Conservation (phyloP, 2,329 filamentous ascomycete genomes). For the Leptographium galeiforme region DNA sequence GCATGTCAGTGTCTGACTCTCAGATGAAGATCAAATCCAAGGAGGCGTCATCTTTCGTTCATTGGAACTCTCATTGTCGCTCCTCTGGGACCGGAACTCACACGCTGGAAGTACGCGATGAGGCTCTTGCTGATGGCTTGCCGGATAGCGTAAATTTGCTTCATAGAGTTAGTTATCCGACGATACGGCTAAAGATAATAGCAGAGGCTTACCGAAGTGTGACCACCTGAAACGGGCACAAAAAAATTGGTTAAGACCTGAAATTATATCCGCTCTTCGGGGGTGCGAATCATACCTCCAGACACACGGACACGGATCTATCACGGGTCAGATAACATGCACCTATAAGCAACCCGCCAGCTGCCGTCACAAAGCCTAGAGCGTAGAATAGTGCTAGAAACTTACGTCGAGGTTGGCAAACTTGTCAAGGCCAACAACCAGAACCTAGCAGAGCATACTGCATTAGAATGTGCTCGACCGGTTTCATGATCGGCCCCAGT, state of each 20-base stretch:
- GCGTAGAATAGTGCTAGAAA: background rate
- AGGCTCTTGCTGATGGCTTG: conserved; percentile 98
- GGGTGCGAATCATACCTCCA: conserved; percentile 42
- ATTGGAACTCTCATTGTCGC: background rate
- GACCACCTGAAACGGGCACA: conserved; percentile 23
- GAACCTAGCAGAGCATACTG: conserved; percentile 29
- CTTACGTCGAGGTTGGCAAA: conserved; percentile 51
- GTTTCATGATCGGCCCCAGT: conserved; percentile 14
- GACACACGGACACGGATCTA: conserved; percentile 86
- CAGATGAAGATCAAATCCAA: background rate
- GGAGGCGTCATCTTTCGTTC: background rate
- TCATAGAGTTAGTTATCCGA: background rate
- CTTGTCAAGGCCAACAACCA: conserved; percentile 89
- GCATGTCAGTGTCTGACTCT: conserved; percentile 70
- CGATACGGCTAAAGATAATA: too few species aligned
- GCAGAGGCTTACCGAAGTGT: conserved; percentile 11
- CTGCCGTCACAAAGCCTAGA: background rate
- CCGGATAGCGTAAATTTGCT: conserved; percentile 63
- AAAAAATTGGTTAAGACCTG: background rate
- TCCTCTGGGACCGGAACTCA: conserved; percentile 23
- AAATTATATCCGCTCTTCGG: too few species aligned
- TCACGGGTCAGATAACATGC: background rate
- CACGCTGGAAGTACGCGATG: conserved; percentile 22
- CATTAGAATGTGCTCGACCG: background rate
- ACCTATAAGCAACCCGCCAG: background rate